phyloP scores from a whole-genome alignment of 164 flowering plant species.

The Taxillus chinensis region DNA sequence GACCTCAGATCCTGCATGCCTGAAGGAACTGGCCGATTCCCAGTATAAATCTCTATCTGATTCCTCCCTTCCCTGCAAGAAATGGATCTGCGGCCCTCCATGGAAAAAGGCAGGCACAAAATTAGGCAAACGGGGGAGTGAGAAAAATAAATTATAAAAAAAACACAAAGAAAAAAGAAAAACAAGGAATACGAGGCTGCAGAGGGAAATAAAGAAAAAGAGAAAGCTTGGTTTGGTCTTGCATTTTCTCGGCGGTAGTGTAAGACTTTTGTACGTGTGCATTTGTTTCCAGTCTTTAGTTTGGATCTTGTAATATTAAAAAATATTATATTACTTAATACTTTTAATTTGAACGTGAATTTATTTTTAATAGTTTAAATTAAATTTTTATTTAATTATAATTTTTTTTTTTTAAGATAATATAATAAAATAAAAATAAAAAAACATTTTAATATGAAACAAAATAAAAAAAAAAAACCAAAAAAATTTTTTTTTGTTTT shows the following conservation, averaged over 20 bases:
- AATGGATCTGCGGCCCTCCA: slow-evolving; percentile 55
- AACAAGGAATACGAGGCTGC: neutral
- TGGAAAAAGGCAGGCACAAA: neutral
- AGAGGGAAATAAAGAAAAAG: neutral
- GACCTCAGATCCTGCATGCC: slow-evolving; percentile 47
- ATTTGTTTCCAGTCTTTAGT: no score
- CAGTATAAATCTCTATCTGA: slow-evolving; percentile 35
- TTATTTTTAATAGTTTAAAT: no score
- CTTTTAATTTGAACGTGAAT: no score
- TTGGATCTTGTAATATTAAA: no score
- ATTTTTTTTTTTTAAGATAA: no score
- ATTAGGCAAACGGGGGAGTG: neutral
- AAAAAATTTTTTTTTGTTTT: no score
- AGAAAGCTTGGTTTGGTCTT: slow-evolving; percentile 2
- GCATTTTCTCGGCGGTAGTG: neutral
- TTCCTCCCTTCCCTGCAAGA: slow-evolving; percentile 34
- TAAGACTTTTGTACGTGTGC: neutral
- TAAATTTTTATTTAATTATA: no score
- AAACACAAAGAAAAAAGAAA: neutral
- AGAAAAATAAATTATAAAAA: neutral
- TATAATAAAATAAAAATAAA: no score
- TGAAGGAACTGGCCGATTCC: slow-evolving; percentile 17
- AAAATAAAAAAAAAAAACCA: no score
- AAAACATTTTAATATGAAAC: no score
- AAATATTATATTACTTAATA: no score